Evolutionary conservation across 2,329 filamentous ascomycete species (phyloP), one percentile per base, ranked within the genome.

Genomic region (Penicillium sp.): DNA sequence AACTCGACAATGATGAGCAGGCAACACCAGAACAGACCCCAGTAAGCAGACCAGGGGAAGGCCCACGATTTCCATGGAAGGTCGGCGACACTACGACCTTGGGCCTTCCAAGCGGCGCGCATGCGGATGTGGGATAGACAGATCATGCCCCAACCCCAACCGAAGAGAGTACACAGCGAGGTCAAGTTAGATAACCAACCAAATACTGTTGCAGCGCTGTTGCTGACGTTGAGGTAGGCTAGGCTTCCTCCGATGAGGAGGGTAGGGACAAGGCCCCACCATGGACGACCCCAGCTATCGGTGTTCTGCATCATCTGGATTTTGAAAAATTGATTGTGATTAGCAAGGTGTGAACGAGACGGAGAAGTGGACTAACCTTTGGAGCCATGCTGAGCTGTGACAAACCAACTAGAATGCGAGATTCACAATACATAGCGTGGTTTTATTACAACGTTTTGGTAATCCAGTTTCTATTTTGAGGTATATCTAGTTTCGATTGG

Each of bases 211-310:
- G 72, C 64, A 2, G 77, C 75, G 25, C 67, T 73, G 56, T 77
- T 67, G 62, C 53, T 70, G 25, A 77, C 74, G 57, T 80, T 79
- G 20, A 80, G 72, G 56, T 77, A 78, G 31, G 69, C 65, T 4
- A 79, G 71, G 0, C 71, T 77, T 14, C 93, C 77, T 9, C 89
- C 89, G 12, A 87, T 75, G 9, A 90, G 88, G 12, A 93, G 78
- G 25, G 92, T 78, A 22, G 84, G 80, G 1, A 81, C 83, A 4
- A 93, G 75, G 1, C 81, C 79, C 42, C 74, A 73, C 31, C 83
- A 70, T 0, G 75, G 75, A 4, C 74, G 74, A 18, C 73, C 75
- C 2, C 45, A 57, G 37, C 60, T 69, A 57, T 77, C 73, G 6
- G 71, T 71, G 20, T 63, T 68, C 23, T 58, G 59, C 46, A 72